Base-by-base conservation (phyloP, 176 grass and related monocot genomes). In the Poa pratensis region DNA sequence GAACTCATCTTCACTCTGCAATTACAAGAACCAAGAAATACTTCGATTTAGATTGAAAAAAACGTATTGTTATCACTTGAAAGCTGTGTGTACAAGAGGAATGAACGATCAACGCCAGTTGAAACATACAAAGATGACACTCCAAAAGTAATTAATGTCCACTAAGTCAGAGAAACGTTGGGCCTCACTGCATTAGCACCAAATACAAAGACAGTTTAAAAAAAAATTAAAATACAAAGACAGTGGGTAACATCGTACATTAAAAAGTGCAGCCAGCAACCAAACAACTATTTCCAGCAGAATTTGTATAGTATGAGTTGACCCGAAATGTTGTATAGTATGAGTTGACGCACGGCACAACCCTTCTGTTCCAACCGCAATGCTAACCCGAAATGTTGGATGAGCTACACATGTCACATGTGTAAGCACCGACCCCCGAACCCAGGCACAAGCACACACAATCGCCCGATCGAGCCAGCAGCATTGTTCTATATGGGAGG, bases 1-100 rank as follows among this genome's bases (percentile, higher is more conserved):
- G 65, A 98, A 89, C 23, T 72, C 90, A 64, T 98, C 96, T 27
- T 95, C 93, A 14, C 34, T 92, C 96, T 95, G 83, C 77, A 88
- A 83, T 82, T 34, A 63, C 40, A 78, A 80, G 39, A 45, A 84
- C 28, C 82, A 72, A 17, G 1, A 65, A 77, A 63, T 72, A 0
- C 42, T 85, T 52, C 22, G 19, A 89, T 13, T 75, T 28, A 49
- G 69, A 65, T 50, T 1, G 6, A 24, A 72, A 42, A 6, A 67
- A 52, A 5, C 28, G 35, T 37, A 30, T 61, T 15, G 58, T 37
- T 20, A 85, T 64, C 22, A 63, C 57, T 63, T 28, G 39, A 57
- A 79, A 64, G 23, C 40, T 48, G 77, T 46, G 5, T 9, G 2
- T 27, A 43, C 46, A 23, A 46, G 64, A 79, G 39, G 16, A 79